A percentile compares a stretch with the other conserved stretches of the same genome.
Evolutionary conservation across 768 basidiomycete genomes (phyloP).

Genomic region (Tricholoma saponaceum): DNA sequence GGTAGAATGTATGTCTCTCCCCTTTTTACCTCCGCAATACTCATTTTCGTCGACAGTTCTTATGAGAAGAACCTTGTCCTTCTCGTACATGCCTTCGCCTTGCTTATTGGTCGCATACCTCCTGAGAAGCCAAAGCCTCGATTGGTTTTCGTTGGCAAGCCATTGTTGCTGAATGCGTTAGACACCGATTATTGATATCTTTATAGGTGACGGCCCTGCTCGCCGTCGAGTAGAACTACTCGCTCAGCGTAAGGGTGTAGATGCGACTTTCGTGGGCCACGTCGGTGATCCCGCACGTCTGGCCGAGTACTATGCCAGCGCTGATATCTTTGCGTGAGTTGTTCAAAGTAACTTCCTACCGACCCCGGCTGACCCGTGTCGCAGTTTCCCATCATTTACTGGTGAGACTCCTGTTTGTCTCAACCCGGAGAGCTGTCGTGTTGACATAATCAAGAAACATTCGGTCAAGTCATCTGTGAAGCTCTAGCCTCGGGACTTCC

Average conservation of each 20-base stretch:
- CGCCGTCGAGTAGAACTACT: background rate
- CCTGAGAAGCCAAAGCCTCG: background rate
- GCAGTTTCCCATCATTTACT: background rate
- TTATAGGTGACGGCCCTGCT: background rate
- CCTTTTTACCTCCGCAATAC: too few species aligned
- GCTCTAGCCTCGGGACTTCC: background rate
- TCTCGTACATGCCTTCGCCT: background rate
- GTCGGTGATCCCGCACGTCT: background rate
- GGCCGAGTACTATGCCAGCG: background rate
- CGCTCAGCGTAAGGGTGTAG: background rate
- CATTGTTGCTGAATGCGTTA: background rate
- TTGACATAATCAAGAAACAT: background rate
- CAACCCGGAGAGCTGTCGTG: background rate
- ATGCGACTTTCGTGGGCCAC: background rate
- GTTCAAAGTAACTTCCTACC: too few species aligned
- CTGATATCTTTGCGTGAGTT: background rate
- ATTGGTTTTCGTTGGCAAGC: background rate
- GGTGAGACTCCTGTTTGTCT: background rate
- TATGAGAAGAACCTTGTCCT: conserved; percentile 1
- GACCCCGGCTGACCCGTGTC: background rate
- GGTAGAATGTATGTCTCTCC: background rate
- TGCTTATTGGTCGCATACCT: background rate
- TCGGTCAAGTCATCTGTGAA: conserved; percentile 1
- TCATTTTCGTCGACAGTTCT: background rate
- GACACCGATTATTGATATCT: background rate